Conservation (phyloP, 2,329 filamentous ascomycete genomes). For the Cordyceps tenuipes region DNA sequence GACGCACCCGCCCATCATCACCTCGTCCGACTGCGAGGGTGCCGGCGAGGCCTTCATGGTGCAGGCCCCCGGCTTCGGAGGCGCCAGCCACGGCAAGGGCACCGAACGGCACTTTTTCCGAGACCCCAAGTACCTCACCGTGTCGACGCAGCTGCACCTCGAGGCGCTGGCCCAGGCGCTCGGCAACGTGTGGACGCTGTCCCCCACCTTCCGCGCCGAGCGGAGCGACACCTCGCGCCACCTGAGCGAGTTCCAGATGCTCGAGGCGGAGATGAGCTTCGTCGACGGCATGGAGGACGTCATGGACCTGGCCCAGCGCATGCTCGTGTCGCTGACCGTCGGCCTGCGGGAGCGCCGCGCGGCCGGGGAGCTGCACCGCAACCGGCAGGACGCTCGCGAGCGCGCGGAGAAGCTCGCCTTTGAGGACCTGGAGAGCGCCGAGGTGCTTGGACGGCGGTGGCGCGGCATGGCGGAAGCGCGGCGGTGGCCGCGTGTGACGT, state of each 20-base stretch:
- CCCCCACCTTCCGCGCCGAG: conserved; percentile 89
- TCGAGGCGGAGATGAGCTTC: conserved; percentile 85
- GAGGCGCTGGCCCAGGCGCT: conserved; percentile 85
- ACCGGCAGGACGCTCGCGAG: conserved; percentile 27
- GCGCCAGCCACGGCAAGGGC: too few relatives aligned
- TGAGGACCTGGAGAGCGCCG: conserved; percentile 32
- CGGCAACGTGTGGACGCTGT: conserved; percentile 86
- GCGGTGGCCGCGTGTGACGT: conserved; percentile 75
- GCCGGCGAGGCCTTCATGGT: conserved; percentile 89
- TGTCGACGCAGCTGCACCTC: conserved; percentile 88
- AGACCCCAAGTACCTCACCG: conserved; percentile 85
- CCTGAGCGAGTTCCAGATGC: conserved; percentile 97
- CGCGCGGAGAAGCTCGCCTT: conserved; percentile 34
- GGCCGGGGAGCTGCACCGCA: conserved; percentile 34
- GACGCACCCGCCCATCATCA: conserved; percentile 88
- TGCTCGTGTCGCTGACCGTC: conserved; percentile 51
- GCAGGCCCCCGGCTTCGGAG: conserved; percentile 27
- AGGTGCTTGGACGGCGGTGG: conserved; percentile 62
- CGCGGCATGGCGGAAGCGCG: conserved; percentile 45
- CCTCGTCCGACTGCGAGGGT: conserved; percentile 94
- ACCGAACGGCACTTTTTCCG: conserved; percentile 58
- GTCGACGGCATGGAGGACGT: conserved; percentile 59
- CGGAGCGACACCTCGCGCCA: conserved; percentile 89
- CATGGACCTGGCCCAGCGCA: conserved; percentile 71
- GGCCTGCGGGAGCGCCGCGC: conserved; percentile 33